phyloP scores from a whole-genome alignment of 2,329 filamentous ascomycete species.

The Hirsutella thompsonii region DNA sequence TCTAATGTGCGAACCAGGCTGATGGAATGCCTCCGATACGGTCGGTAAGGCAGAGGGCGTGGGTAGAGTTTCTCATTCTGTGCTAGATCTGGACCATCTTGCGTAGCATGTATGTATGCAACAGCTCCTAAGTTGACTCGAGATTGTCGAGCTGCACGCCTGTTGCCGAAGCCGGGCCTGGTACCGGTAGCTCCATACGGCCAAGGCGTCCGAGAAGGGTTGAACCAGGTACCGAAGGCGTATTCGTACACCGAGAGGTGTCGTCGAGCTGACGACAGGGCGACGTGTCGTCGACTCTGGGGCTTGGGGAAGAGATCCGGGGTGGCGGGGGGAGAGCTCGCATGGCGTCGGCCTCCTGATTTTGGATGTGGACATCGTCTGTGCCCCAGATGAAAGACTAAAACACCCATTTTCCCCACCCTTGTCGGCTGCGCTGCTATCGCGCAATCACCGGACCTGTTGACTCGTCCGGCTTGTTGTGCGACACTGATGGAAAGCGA shows the following conservation, averaged over 20 bases:
- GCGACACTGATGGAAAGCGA: slow-evolving; percentile 16
- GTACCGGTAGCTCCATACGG: too few relatives aligned
- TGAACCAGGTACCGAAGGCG: too few relatives aligned
- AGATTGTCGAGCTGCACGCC: too few relatives aligned
- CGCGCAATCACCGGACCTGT: slow-evolving; percentile 4
- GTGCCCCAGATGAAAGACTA: background rate
- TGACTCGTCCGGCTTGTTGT: slow-evolving; percentile 6
- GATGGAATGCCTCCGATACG: slow-evolving; percentile 12
- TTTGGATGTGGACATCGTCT: background rate
- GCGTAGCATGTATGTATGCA: background rate
- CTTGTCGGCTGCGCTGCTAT: background rate
- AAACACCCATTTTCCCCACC: background rate
- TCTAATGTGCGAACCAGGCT: background rate
- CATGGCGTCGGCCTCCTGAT: slow-evolving; percentile 4
- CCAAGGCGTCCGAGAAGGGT: too few relatives aligned
- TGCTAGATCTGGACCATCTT: slow-evolving; percentile 1
- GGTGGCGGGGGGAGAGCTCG: background rate
- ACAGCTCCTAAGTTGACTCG: too few relatives aligned
- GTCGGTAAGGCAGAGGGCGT: background rate
- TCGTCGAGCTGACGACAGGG: too few relatives aligned
- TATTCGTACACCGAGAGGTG: too few relatives aligned
- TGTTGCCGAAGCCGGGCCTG: too few relatives aligned
- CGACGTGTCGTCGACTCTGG: background rate
- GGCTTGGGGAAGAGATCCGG: background rate
- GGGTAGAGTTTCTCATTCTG: background rate